phyloP scores from a whole-genome alignment of 768 basidiomycete species.

The Russula lepida region DNA sequence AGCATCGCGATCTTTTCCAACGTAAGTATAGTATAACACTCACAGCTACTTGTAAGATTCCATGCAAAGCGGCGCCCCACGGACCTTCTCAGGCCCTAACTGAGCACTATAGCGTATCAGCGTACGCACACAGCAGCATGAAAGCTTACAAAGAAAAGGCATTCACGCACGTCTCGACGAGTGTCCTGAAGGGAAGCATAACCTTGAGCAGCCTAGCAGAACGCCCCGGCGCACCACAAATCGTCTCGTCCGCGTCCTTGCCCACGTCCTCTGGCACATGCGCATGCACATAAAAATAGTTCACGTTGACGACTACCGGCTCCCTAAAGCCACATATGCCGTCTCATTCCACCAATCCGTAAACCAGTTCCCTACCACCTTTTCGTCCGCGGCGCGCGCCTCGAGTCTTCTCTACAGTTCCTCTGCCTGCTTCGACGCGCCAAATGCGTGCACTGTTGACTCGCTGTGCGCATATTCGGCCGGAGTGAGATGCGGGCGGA shows the following conservation, averaged over 20 bases:
- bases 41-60: conserved; percentile 90
- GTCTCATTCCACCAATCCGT: conserved; percentile 97
- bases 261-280: too few species aligned
- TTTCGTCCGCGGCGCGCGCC: conserved; percentile 52
- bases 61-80: conserved; percentile 78
- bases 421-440: conserved; percentile 55
- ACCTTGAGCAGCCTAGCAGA: conserved; percentile 83
- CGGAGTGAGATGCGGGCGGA: conserved; percentile 66
- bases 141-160: not conserved
- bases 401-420: conserved; percentile 74
- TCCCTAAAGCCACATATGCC: conserved; percentile 83
- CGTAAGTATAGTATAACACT: conserved; percentile 23
- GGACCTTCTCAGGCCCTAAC: conserved; percentile 83
- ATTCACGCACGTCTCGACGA: conserved; percentile 64
- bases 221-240: conserved; percentile 51
- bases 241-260: conserved; percentile 37
- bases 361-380: conserved; percentile 64
- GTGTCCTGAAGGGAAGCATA: conserved; percentile 72
- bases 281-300: conserved; percentile 90
- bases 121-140: not conserved
- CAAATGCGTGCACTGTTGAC: conserved; percentile 54
- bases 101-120: conserved; percentile 39
- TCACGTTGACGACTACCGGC: conserved; percentile 84
- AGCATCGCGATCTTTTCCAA: not conserved
- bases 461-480: conserved; percentile 53